Base-by-base conservation (phyloP, 768 basidiomycete species). In the Lepiota brunneoincarnata region DNA sequence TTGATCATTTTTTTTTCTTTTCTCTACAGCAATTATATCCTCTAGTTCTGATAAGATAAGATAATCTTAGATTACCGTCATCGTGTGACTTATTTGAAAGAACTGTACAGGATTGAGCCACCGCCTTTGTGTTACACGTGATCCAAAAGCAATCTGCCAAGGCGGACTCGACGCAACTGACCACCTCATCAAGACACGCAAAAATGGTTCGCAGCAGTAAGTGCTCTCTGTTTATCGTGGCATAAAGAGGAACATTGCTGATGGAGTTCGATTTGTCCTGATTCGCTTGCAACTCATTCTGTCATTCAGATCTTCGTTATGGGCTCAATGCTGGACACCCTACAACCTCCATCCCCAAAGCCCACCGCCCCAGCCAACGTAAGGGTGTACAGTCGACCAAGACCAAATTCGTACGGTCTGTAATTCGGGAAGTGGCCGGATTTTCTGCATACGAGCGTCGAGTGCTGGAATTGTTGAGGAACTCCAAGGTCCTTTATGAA, bases 381-480 rank as follows among this genome's bases (percentile, higher is more conserved):
- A 98, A 98, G 81, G 97, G 97, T 63, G 77, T 84, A 59, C 84
- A 84, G 68, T 93, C 91, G 44, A 83, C 85, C 62, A 93, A 93
- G 79, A 94, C 89, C 69, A 88, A 89, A 66, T 93, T 99, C 66
- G 94, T 98, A 69, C 89, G 91, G 70, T 89, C 86, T 60, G 82
- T 98, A 58, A 80, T 98, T 67, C 85, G 96, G 63, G 97, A 99
- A 82, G 97, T 99, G 70, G 93, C 86, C 64, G 96, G 96, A 58
- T 98, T 97, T 78, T 90, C 93, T 34, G 88, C 96, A 34, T 98
- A 99, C 72, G 97, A 99, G 83, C 83, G 94, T 68, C 86, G 97
- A 63, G 94, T 98, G 52, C 84, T 99, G 89, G 97, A 99, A 75
- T 71, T 99, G 83, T 73, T 97, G 79, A 86, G 95, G 75, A 98